Evolutionary conservation across 1,284 basidiomycete species (phyloP).

Genomic region (Rhodotorula sp.): DNA sequence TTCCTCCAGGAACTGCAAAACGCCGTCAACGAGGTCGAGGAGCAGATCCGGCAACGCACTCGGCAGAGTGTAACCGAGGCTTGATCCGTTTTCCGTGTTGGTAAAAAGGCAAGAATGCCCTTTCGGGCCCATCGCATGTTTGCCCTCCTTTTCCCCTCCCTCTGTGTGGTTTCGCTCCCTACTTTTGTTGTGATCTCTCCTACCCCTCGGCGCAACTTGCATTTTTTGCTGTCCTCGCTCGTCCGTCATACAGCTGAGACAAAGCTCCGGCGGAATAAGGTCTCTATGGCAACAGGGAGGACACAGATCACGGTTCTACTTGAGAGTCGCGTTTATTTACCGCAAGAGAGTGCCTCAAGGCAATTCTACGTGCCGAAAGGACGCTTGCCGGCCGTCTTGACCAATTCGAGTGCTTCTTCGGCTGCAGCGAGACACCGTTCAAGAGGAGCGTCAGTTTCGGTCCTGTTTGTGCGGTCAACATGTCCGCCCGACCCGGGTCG

Average conservation of each 20-base stretch:
- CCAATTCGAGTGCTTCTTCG: conserved; percentile 11
- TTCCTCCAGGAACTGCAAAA: conserved; percentile 22
- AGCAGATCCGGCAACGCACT: conserved; percentile 18
- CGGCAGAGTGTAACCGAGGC: not conserved
- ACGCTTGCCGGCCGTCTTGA: conserved; percentile 4
- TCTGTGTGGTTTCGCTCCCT: too few relatives aligned
- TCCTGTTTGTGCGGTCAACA: not conserved
- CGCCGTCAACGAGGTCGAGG: conserved; percentile 31
- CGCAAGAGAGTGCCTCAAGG: too few relatives aligned
- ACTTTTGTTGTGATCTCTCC: too few relatives aligned
- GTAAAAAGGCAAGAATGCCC: too few relatives aligned
- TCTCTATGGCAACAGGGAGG: not conserved
- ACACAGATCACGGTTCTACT: not conserved
- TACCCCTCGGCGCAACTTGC: too few relatives aligned
- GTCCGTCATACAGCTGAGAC: too few relatives aligned
- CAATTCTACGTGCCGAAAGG: not conserved
- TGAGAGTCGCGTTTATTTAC: not conserved
- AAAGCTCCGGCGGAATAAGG: not conserved
- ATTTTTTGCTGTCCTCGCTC: too few relatives aligned
- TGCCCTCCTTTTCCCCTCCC: too few relatives aligned
- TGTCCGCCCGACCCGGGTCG: too few relatives aligned
- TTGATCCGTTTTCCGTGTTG: not conserved
- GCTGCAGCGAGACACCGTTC: not conserved
- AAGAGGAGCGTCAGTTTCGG: not conserved
- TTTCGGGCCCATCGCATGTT: too few relatives aligned